Evolutionary conservation across 192 early-diverging fungal species (phyloP).

Genomic region (Entrophospora sp.): DNA sequence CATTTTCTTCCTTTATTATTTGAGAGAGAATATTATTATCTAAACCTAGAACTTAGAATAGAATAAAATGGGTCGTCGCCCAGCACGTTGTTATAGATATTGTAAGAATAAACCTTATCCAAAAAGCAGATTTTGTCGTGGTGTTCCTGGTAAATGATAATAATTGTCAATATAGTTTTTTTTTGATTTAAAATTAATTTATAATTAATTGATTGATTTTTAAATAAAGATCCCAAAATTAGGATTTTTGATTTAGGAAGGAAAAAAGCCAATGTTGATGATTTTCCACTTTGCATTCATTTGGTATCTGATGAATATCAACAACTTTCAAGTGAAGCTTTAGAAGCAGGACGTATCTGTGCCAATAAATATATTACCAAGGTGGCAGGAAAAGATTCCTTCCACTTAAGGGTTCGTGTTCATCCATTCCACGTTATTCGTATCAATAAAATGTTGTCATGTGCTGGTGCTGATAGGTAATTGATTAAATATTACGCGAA

Average conservation of each 20-base stretch:
- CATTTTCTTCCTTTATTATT: no score
- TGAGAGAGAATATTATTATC: no score
- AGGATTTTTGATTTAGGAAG: conserved; percentile 94
- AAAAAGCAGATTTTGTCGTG: conserved; percentile 97
- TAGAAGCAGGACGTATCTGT: conserved; percentile 96
- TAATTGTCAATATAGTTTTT: not conserved
- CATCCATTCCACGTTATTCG: conserved; percentile 98
- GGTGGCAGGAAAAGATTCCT: conserved; percentile 94
- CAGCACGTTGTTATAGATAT: conserved; percentile 98
- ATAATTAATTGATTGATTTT: not conserved
- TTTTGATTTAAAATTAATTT: not conserved
- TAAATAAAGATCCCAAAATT: conserved; percentile 80
- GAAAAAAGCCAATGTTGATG: conserved; percentile 96
- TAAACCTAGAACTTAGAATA: no score
- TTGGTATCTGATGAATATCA: conserved; percentile 95
- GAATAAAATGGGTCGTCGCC: conserved; percentile 91
- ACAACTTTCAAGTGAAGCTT: conserved; percentile 97
- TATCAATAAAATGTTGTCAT: conserved; percentile 99
- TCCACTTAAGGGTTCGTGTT: conserved; percentile 98
- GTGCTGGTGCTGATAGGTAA: conserved; percentile 94
- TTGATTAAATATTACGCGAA: no score
- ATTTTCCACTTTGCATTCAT: conserved; percentile 96
- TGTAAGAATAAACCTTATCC: conserved; percentile 99
- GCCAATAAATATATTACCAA: conserved; percentile 99
- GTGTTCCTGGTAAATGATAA: conserved; percentile 72